Evolutionary conservation across 306 rosid species (phyloP).

Genomic region (Trifolium fragiferum): DNA sequence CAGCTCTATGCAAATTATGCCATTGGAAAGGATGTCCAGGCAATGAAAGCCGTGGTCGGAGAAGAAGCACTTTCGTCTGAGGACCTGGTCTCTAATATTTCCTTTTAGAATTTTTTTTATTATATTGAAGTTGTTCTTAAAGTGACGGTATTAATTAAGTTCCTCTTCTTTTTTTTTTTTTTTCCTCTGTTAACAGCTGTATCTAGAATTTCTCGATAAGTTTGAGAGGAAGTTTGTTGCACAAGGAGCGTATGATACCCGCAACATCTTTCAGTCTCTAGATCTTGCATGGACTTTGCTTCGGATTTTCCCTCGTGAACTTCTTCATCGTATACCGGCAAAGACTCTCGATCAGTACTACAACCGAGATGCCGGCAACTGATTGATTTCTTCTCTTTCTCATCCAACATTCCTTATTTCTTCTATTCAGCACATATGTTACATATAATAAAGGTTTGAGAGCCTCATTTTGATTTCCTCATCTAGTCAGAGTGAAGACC

Average conservation of each 20-base stretch:
- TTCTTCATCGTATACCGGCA: slow-evolving; percentile 96
- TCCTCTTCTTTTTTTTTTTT: neutral
- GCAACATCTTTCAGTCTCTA: slow-evolving; percentile 95
- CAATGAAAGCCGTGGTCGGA: slow-evolving; percentile 99
- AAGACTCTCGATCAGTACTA: slow-evolving; percentile 89
- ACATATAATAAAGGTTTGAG: slow-evolving; percentile 58
- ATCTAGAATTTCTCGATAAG: slow-evolving; percentile 95
- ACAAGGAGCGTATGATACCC: slow-evolving; percentile 98
- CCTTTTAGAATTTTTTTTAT: slow-evolving; percentile 12
- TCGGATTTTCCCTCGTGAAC: slow-evolving; percentile 99
- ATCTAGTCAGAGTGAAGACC: slow-evolving; percentile 51
- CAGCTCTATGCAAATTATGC: slow-evolving; percentile 99
- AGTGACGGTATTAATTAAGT: slow-evolving; percentile 18
- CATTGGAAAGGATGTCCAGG: slow-evolving; percentile 99
- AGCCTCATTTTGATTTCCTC: slow-evolving; percentile 43
- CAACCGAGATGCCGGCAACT: slow-evolving; percentile 83
- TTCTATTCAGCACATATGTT: slow-evolving; percentile 42
- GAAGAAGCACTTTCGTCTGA: slow-evolving; percentile 99
- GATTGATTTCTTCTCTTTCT: slow-evolving; percentile 52
- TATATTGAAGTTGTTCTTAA: slow-evolving; percentile 1
- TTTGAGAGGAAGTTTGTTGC: slow-evolving; percentile 94
- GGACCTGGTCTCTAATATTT: slow-evolving; percentile 74
- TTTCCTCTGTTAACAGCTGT: slow-evolving; percentile 57
- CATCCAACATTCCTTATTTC: slow-evolving; percentile 36
- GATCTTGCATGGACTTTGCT: slow-evolving; percentile 98